Evolutionary conservation across 176 grass and related monocot species (phyloP), one percentile per base, ranked within the genome.

Genomic region (Ananas comosus): DNA sequence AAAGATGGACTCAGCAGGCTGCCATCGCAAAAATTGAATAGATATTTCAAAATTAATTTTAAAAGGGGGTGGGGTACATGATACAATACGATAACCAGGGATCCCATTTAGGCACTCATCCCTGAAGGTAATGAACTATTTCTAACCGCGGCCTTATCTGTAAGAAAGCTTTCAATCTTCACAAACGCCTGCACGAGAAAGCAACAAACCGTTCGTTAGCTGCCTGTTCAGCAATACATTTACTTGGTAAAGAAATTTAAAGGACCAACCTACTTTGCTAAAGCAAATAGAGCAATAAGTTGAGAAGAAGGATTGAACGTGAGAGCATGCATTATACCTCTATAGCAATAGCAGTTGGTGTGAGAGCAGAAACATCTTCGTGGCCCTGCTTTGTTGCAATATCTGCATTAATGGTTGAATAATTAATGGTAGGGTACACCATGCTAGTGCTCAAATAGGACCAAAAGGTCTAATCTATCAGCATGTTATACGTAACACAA

Each of bases 301-400:
- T 25, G 61, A 64, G 23, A 13, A 42, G 7, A 42, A 42, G 4
- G 33, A 42, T 7, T 42, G 5, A 42, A 42, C 5, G 33, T 42
- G 33, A 42, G 33, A 42, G 33, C 33, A 6, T 7, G 33, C 33
- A 42, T 42, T 52, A 76, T 99, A 93, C 89, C 94, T 99, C 94
- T 24, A 83, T 83, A 64, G 89, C 94, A 0, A 99, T 99, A 67
- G 76, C 64, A 50, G 84, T 88, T 74, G 94, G 94, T 65, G 94
- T 88, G 70, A 99, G 87, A 51, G 70, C 56, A 10, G 74, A 80
- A 63, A 88, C 89, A 58, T 99, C 86, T 48, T 65, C 66, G 82
- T 92, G 80, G 52, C 94, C 94, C 74, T 86, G 82, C 83, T 78
- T 86, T 66, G 68, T 65, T 83, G 87, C 87, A 65, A 99, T 93